Base-by-base conservation (phyloP, 768 basidiomycete genomes). In the Lactarius akahatsu region DNA sequence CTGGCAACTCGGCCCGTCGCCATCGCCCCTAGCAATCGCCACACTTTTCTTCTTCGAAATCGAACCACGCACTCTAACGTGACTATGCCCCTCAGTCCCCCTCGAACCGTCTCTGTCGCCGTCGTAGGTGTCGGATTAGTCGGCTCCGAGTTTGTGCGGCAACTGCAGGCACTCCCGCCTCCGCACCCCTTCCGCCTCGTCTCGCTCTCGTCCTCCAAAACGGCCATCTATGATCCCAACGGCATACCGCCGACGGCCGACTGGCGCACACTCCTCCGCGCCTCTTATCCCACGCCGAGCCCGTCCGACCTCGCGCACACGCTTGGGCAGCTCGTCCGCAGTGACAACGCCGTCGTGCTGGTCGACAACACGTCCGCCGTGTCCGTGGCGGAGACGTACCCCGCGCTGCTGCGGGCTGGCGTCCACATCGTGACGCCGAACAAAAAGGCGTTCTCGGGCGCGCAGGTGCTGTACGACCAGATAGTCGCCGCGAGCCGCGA, bases 361-460 rank as follows among this genome's bases (percentile, higher is more conserved):
- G 90, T 99, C 65, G 97, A 99, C 77, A 96, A 95, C 75, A 98
- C 97, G 0, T 91, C 94, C 0, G 89, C 91, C 40, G 89, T 93
- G 45, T 81, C 80, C 16, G 85, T 98, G 23, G 96, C 96, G 2
- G 79, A 80, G 28, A 72, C 89, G 61, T 99, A 98, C 76, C 94
- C 97, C 0, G 77, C 79, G 43, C 90, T 95, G 78, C 78, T 98
- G 54, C 78, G 80, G 59, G 83, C 83, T 4, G 95, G 96, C 3
- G 84, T 98, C 66, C 85, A 88, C 73, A 86, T 99, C 71, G 86
- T 96, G 56, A 99, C 97, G 1, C 96, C 97, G 18, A 99, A 98
- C 82, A 99, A 99, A 78, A 98, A 98, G 78, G 97, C 91, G 0
- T 94, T 89, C 74, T 96, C 94, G 16, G 89, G 90, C 0, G 80